phyloP scores from a whole-genome alignment of 257 asterid species.

The Solanum lycopersicoides region DNA sequence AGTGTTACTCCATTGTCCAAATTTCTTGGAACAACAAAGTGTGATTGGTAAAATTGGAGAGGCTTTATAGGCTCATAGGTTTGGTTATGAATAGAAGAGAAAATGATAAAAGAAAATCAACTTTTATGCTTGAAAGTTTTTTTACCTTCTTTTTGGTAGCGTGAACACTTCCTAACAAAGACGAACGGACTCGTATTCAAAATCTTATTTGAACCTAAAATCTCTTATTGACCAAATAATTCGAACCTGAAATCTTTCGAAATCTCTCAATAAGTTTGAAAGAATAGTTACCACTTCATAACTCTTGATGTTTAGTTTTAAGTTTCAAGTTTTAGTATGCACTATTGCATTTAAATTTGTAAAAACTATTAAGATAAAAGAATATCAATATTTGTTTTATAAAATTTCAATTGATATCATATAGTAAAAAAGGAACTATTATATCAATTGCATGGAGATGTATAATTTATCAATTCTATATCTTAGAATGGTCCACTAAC shows the following conservation, averaged over 20 bases:
- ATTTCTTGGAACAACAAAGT: neutral
- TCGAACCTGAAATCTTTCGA: too few relatives aligned
- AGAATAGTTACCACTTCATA: accelerated
- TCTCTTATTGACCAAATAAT: too few relatives aligned
- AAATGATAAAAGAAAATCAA: neutral
- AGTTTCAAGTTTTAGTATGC: neutral
- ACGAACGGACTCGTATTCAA: too few relatives aligned
- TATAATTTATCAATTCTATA: too few relatives aligned
- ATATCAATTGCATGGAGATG: neutral
- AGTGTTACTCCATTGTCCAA: neutral
- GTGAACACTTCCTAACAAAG: too few relatives aligned
- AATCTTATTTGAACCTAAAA: too few relatives aligned
- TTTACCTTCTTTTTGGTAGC: too few relatives aligned
- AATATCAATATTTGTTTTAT: neutral
- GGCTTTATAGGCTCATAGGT: neutral
- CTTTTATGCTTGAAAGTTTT: neutral
- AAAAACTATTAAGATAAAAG: neutral
- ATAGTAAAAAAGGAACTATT: too few relatives aligned
- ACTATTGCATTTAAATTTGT: neutral
- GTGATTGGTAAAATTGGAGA: neutral
- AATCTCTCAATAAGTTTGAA: neutral
- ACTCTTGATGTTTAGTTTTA: neutral
- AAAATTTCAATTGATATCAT: neutral
- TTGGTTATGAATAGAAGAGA: neutral
- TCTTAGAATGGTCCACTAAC: accelerated